These are phyloP conservation scores for Clonostachys sp. DNA, from an alignment of 2,329 filamentous ascomycete genomes.

Conservation along the genomic window DNA sequence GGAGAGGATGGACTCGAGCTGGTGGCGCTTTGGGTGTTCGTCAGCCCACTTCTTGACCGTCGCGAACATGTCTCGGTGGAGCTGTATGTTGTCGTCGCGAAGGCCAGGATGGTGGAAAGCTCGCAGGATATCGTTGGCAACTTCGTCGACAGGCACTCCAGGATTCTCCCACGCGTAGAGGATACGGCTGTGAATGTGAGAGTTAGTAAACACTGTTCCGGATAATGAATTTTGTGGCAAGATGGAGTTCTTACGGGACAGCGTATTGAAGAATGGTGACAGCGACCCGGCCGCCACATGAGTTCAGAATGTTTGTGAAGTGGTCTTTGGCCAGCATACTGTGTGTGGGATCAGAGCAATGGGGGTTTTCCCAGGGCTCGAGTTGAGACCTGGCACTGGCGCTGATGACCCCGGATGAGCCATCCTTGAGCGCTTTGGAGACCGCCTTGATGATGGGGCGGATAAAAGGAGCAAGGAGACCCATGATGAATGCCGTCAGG, in stretches of 20 bases:
- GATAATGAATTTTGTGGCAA: not conserved
- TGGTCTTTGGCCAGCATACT: conserved; percentile 83
- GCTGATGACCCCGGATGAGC: conserved; percentile 67
- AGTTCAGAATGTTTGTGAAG: conserved; percentile 75
- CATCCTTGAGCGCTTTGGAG: conserved; percentile 78
- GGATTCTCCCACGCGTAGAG: conserved; percentile 93
- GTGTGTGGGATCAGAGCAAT: conserved; percentile 74
- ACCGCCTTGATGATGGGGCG: conserved; percentile 86
- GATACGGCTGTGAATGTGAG: conserved; percentile 51
- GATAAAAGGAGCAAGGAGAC: conserved; percentile 85
- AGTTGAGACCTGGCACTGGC: conserved; percentile 71
- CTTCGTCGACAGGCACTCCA: conserved; percentile 75
- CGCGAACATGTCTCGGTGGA: conserved; percentile 85
- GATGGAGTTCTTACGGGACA: conserved; percentile 56
- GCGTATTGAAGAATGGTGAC: conserved; percentile 78
- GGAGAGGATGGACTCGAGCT: conserved; percentile 71
- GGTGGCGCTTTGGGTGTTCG: conserved; percentile 59
- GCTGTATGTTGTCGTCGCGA: conserved; percentile 69
- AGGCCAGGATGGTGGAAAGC: conserved; percentile 90
- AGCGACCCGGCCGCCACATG: conserved; percentile 70
- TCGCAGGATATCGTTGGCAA: conserved; percentile 73
- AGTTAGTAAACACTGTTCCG: not conserved
- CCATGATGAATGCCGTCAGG: conserved; percentile 85
- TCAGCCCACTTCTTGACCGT: conserved; percentile 80
- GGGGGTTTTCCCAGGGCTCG: conserved; percentile 74